Evolutionary conservation across 2,329 filamentous ascomycete species (phyloP).

Genomic region (Diaporthe sp.): DNA sequence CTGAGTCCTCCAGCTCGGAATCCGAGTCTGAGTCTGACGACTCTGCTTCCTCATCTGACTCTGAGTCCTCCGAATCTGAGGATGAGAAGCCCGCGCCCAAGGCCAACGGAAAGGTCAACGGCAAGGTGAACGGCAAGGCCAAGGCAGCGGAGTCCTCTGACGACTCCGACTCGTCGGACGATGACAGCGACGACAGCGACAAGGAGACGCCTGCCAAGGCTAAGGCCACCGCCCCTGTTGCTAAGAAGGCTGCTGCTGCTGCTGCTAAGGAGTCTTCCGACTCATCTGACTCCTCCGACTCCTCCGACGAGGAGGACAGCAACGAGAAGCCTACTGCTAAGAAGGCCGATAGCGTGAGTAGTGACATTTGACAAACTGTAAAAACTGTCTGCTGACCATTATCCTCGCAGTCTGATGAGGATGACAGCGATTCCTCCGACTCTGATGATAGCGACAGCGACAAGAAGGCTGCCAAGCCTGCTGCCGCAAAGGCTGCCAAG

Average conservation of each 20-base stretch:
- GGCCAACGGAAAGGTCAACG: slow-evolving; percentile 46
- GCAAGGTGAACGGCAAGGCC: slow-evolving; percentile 50
- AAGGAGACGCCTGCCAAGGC: slow-evolving; percentile 47
- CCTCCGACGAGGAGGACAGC: slow-evolving; percentile 48
- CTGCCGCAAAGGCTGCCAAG: slow-evolving; percentile 44
- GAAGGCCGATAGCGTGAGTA: slow-evolving; percentile 42
- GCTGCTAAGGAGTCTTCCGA: slow-evolving; percentile 49
- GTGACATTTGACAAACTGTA: not conserved
- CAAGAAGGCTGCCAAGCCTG: slow-evolving; percentile 48
- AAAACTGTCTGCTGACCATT: not conserved
- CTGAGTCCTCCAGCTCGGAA: slow-evolving; percentile 50
- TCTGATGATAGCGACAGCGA: slow-evolving; percentile 49
- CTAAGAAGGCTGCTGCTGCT: slow-evolving; percentile 47
- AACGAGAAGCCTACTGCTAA: slow-evolving; percentile 44
- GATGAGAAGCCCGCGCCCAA: slow-evolving; percentile 53
- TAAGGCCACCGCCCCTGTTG: slow-evolving; percentile 45
- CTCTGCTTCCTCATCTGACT: slow-evolving; percentile 54
- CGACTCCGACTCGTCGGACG: slow-evolving; percentile 52
- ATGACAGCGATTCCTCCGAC: slow-evolving; percentile 45
- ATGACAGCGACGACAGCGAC: slow-evolving; percentile 50
- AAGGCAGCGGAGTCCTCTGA: slow-evolving; percentile 53
- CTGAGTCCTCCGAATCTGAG: slow-evolving; percentile 54
- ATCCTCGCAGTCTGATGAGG: slow-evolving; percentile 43
- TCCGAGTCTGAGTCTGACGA: slow-evolving; percentile 52
- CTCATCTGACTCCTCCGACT: slow-evolving; percentile 48